Conservation (phyloP, 768 basidiomycete genomes). For the Podaxis sp. region DNA sequence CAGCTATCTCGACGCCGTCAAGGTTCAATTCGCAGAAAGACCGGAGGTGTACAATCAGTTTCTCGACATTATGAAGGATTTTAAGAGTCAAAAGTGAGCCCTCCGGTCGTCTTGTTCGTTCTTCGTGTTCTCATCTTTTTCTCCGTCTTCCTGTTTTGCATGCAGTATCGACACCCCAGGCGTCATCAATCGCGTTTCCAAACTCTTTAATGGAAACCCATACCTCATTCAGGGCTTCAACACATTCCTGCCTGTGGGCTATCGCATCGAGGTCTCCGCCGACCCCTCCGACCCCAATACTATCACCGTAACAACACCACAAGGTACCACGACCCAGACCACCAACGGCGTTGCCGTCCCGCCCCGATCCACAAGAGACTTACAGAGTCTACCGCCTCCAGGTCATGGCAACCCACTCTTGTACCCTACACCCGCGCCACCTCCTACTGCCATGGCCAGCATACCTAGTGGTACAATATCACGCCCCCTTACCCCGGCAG, state of each 20-base stretch:
- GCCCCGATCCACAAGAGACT: conserved; percentile 29
- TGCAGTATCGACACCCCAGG: conserved; percentile 94
- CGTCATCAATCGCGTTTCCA: conserved; percentile 93
- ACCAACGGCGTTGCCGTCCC: conserved; percentile 39
- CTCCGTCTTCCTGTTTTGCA: not conserved
- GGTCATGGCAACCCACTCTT: conserved; percentile 28
- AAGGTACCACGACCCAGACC: conserved; percentile 68
- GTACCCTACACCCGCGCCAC: conserved; percentile 29
- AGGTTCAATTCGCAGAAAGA: conserved; percentile 84
- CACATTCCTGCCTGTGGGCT: conserved; percentile 92
- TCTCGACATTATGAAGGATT: conserved; percentile 98
- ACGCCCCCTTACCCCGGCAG: conserved; percentile 34
- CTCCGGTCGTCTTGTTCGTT: conserved; percentile 16
- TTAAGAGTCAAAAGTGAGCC: conserved; percentile 89
- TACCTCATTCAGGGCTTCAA: conserved; percentile 96
- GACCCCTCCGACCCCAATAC: conserved; percentile 70
- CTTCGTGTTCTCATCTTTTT: conserved; percentile 18
- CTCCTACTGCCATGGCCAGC: conserved; percentile 32
- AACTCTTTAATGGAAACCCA: conserved; percentile 89
- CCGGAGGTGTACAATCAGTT: conserved; percentile 95
- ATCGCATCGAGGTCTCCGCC: conserved; percentile 83
- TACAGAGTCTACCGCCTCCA: conserved; percentile 28
- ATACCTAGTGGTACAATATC: conserved; percentile 42
- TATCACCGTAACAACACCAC: conserved; percentile 82
- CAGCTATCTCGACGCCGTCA: conserved; percentile 93